Base-by-base conservation (phyloP, 371 early-diverging fungal genomes). In the Mucor piriformis region DNA sequence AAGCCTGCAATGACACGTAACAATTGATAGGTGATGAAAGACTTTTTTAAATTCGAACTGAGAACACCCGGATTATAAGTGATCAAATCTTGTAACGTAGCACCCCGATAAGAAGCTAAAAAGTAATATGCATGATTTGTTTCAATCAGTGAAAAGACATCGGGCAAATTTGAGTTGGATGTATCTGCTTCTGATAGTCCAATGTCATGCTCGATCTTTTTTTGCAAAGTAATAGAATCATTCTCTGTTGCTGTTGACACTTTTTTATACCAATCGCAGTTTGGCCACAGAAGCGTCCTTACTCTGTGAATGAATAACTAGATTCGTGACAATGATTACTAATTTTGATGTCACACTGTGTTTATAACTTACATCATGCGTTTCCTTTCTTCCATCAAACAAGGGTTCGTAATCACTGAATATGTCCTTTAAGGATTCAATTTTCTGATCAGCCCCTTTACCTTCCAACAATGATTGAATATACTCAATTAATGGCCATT, bases 31-130 rank as follows among this genome's bases (percentile, higher is more conserved):
- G 81, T 74, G 3, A 87, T 63, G 61, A 87, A 85, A 3, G 83
- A 76, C 49, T 84, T 85, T 53, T 83, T 86, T 16, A 84, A 67
- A 37, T 84, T 84, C 0, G 86, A 83, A 44, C 80, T 79, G 7
- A 87, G 67, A 13, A 83, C 81, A 38, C 86, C 88, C 0, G 86
- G 84, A 61, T 85, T 85, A 44, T 83, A 87, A 10, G 79, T 83
- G 37, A 87, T 71, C 11, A 87, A 54, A 66, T 87, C 86, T 56
- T 84, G 82, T 21, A 87, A 57, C 2, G 88, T 84, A 3, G 86
- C 81, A 18, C 81, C 76, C 23, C 82, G 78, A 54, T 84, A 84
- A 1, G 83, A 73, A 8, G 86, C 76, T 7, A 87, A 51, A 35
- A 86, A 83, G 49, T 83, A 86, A 43, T 79, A 83, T 1, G 83